Evolutionary conservation across 2,329 filamentous ascomycete genomes (phyloP).

Genomic region (Phoma sp.): DNA sequence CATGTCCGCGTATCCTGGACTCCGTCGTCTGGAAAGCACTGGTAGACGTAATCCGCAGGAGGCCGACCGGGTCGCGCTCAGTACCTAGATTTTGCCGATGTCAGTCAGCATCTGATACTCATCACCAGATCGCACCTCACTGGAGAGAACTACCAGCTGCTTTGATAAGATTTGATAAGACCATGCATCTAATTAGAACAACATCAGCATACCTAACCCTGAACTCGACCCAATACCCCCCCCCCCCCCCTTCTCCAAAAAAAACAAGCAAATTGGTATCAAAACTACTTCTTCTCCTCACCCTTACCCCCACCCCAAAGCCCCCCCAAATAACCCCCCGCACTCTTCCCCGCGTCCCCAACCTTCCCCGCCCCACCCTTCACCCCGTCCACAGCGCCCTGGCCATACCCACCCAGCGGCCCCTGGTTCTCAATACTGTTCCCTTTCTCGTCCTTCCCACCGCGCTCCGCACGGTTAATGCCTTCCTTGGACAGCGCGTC

Average conservation of each 20-base stretch:
- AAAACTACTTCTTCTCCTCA: slow-evolving; percentile 25
- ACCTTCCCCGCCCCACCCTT: slow-evolving; percentile 35
- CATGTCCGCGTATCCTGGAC: too few relatives aligned
- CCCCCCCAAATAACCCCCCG: slow-evolving; percentile 33
- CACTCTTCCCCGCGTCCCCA: slow-evolving; percentile 34
- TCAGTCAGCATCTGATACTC: too few relatives aligned
- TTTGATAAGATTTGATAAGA: too few relatives aligned
- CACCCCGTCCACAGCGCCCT: slow-evolving; percentile 40
- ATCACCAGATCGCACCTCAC: too few relatives aligned
- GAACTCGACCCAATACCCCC: too few relatives aligned
- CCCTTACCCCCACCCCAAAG: slow-evolving; percentile 30
- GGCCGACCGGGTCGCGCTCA: too few relatives aligned
- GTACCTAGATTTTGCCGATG: too few relatives aligned
- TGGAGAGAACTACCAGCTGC: too few relatives aligned
- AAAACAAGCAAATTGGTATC: background rate
- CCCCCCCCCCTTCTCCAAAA: background rate
- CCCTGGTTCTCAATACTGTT: slow-evolving; percentile 49
- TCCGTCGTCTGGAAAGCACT: too few relatives aligned
- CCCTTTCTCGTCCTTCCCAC: slow-evolving; percentile 67
- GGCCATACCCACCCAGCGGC: slow-evolving; percentile 41
- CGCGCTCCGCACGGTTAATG: slow-evolving; percentile 67
- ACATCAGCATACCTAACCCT: too few relatives aligned
- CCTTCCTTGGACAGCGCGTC: slow-evolving; percentile 69
- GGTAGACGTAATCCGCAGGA: too few relatives aligned
- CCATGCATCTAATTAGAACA: too few relatives aligned